These are phyloP conservation scores for Fusarium pseudocircinatum DNA, from an alignment of 2,329 filamentous ascomycete species.

Conservation along the genomic window DNA sequence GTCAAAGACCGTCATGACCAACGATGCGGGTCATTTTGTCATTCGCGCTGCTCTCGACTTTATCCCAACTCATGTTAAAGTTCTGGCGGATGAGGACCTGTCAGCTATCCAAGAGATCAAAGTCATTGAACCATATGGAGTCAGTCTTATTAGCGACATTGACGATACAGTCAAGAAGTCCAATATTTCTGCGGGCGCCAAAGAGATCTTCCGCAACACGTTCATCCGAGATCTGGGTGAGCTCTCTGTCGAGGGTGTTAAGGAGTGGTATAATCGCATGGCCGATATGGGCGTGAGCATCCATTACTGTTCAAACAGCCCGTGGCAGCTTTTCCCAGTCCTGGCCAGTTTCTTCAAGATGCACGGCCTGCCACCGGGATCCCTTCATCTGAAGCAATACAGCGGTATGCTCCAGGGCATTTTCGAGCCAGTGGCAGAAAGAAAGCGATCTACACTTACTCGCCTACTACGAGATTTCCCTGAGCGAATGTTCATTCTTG, in stretches of 20 bases:
- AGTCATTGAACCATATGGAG: slow-evolving; percentile 79
- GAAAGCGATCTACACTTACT: slow-evolving; percentile 89
- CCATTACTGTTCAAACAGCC: slow-evolving; percentile 99
- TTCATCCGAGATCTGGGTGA: slow-evolving; percentile 88
- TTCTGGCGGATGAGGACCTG: slow-evolving; percentile 85
- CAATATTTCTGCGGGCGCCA: slow-evolving; percentile 84
- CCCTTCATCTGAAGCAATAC: slow-evolving; percentile 96
- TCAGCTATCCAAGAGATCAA: slow-evolving; percentile 82
- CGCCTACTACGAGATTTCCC: slow-evolving; percentile 91
- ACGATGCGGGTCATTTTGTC: slow-evolving; percentile 89
- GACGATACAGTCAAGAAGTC: slow-evolving; percentile 98
- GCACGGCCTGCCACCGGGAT: slow-evolving; percentile 84
- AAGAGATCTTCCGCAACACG: slow-evolving; percentile 95
- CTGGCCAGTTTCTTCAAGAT: slow-evolving; percentile 85
- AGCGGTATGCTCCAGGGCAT: slow-evolving; percentile 97
- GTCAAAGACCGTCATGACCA: slow-evolving; percentile 84
- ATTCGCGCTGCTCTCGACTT: slow-evolving; percentile 86
- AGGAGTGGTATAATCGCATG: slow-evolving; percentile 86
- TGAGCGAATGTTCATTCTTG: slow-evolving; percentile 85
- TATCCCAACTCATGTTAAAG: slow-evolving; percentile 86
- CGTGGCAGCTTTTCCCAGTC: slow-evolving; percentile 96
- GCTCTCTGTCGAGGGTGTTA: slow-evolving; percentile 85
- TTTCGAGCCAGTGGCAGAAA: slow-evolving; percentile 94
- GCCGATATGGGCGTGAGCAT: slow-evolving; percentile 83
- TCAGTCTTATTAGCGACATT: slow-evolving; percentile 96